A percentile compares a stretch with the other conserved stretches of the same genome.
Conservation (phyloP, 805 yeast species). For the Priceomyces castillae region DNA sequence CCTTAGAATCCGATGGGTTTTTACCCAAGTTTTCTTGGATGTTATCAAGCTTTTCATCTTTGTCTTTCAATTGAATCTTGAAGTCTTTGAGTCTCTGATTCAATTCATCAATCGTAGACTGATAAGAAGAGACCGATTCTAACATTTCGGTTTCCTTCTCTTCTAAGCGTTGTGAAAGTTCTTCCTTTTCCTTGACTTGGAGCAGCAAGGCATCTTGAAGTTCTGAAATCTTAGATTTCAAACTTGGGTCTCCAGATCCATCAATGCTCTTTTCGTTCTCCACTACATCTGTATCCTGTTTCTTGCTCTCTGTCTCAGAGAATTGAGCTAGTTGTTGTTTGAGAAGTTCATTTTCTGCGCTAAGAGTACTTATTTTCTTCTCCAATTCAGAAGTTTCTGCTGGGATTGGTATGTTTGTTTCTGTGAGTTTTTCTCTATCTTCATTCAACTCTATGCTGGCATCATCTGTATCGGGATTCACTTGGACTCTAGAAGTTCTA, state of each 20-base stretch:
- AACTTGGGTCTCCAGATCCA: too few species aligned
- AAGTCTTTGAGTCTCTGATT: constrained; percentile 8
- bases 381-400: not conserved
- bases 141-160: not conserved
- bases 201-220: not conserved
- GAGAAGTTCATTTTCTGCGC: not conserved
- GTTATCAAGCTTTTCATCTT: constrained; percentile 6
- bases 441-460: constrained; percentile 11
- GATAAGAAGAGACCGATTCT: not conserved
- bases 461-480: constrained; percentile 3
- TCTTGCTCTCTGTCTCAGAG: not conserved
- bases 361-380: not conserved
- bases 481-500: constrained; percentile 3
- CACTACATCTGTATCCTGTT: too few species aligned
- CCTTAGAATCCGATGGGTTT: constrained; percentile 2
- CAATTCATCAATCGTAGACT: not conserved
- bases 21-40: not conserved
- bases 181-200: not conserved
- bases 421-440: constrained; percentile 5
- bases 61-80: constrained; percentile 11
- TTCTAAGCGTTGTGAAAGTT: not conserved
- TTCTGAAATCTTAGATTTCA: not conserved
- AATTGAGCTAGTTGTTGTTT: not conserved
- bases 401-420: not conserved
- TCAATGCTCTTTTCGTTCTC: too few species aligned